Percentiles rank a stretch among this genome's conserved stretches.
These are phyloP conservation scores for Coccomyxa sp. DNA, from an alignment of 139 green algal species.

Conservation along the genomic window DNA sequence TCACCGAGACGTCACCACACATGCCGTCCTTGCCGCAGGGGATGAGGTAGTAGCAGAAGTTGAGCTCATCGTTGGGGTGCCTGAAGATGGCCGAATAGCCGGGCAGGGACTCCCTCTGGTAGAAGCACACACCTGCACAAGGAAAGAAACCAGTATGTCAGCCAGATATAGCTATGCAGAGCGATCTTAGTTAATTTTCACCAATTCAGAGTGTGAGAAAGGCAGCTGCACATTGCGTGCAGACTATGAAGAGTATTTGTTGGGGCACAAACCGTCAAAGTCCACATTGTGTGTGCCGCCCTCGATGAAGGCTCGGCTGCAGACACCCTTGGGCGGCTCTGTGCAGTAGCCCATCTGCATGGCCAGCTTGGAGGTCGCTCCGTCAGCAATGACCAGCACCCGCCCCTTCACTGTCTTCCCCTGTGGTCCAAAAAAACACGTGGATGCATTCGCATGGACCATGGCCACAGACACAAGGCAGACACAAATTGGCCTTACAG, in stretches of 20 bases:
- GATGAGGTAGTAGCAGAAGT: constrained; percentile 95
- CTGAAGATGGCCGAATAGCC: constrained; percentile 72
- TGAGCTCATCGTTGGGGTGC: constrained; percentile 88
- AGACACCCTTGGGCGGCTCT: constrained; percentile 72
- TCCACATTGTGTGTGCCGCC: constrained; percentile 85
- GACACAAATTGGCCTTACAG: not conserved
- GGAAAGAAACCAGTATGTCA: not conserved
- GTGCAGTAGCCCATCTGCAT: constrained; percentile 89
- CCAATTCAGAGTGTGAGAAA: too few species aligned
- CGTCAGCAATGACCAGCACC: constrained; percentile 81
- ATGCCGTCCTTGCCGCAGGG: constrained; percentile 66
- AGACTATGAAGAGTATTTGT: not conserved
- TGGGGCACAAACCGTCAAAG: constrained; percentile 66
- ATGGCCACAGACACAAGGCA: not conserved
- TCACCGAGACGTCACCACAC: constrained; percentile 67
- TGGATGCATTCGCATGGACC: not conserved
- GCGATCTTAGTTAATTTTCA: constrained; percentile 1
- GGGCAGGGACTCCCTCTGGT: constrained; percentile 71
- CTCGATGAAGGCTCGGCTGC: constrained; percentile 78
- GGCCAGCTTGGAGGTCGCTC: constrained; percentile 77
- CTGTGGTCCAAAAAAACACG: constrained; percentile 9
- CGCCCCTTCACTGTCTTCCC: constrained; percentile 54
- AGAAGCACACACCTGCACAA: constrained; percentile 56
- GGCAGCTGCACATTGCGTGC: too few species aligned
- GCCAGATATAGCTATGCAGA: not conserved